Percentiles rank a stretch among this genome's conserved stretches.
Evolutionary conservation across 495 filamentous ascomycete genomes (phyloP).

Genomic region (Penicillium alfredii): DNA sequence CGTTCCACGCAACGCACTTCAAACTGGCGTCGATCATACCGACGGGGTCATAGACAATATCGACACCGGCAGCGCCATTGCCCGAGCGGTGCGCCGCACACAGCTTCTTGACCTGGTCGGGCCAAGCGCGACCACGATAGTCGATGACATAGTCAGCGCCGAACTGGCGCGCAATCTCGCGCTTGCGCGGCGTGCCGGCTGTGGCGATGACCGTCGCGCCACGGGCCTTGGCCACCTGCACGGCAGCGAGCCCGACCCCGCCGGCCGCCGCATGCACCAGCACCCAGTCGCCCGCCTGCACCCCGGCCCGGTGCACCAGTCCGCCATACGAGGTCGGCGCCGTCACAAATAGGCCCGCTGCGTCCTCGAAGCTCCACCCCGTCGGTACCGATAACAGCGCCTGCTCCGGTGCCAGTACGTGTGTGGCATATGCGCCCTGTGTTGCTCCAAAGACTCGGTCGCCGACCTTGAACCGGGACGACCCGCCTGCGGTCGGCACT

Average conservation of each 20-base stretch:
- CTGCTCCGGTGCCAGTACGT: constrained; percentile 59
- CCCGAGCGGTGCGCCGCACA: constrained; percentile 48
- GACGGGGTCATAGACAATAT: constrained; percentile 88
- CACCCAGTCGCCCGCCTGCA: constrained; percentile 78
- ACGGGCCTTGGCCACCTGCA: constrained; percentile 87
- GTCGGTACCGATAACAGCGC: constrained; percentile 65
- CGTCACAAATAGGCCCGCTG: constrained; percentile 85
- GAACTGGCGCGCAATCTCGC: constrained; percentile 68
- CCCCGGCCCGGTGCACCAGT: constrained; percentile 67
- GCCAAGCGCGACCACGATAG: constrained; percentile 68
- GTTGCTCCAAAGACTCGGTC: constrained; percentile 80
- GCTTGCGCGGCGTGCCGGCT: constrained; percentile 69
- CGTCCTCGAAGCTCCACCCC: constrained; percentile 78
- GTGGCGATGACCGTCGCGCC: constrained; percentile 89
- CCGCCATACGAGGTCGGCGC: constrained; percentile 86
- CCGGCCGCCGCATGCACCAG: constrained; percentile 91
- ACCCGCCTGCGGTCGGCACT: constrained; percentile 44
- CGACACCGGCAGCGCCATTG: constrained; percentile 61
- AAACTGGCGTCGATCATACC: constrained; percentile 77
- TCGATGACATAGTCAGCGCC: constrained; percentile 81
- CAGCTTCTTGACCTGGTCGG: constrained; percentile 68
- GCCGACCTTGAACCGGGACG: constrained; percentile 61
- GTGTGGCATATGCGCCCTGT: constrained; percentile 82
- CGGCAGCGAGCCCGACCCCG: constrained; percentile 84
- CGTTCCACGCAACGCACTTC: constrained; percentile 91